phyloP scores from a whole-genome alignment of 129 eudicot genomes.

The Silybum marianum region DNA sequence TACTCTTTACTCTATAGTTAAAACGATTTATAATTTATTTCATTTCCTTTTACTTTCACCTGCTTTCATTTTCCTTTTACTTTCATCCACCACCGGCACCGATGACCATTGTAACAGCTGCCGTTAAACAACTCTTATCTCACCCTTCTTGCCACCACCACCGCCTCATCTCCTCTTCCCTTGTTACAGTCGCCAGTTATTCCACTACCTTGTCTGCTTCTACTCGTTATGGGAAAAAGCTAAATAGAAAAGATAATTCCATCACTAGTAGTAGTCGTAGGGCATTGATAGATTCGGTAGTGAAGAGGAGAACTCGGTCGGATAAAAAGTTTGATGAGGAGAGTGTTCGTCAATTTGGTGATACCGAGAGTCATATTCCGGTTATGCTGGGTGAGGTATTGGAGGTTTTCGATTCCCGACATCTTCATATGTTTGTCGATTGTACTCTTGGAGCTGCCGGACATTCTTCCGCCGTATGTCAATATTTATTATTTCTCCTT shows the following conservation, averaged over 20 bases:
- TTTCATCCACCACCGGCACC: too few species aligned
- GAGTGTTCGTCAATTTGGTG: constrained; percentile 51
- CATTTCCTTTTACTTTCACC: too few species aligned
- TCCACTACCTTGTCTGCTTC: constrained; percentile 44
- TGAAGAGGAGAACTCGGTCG: constrained; percentile 85
- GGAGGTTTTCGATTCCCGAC: constrained; percentile 62
- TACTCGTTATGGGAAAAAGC: constrained; percentile 27
- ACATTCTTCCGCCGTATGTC: constrained; percentile 82
- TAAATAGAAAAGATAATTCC: constrained; percentile 25
- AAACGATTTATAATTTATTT: too few species aligned
- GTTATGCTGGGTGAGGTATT: constrained; percentile 91
- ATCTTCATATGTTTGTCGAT: constrained; percentile 69
- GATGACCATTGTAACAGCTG: constrained; percentile 25
- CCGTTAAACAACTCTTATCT: constrained; percentile 32
- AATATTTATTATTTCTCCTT: not conserved
- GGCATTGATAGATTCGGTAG: constrained; percentile 38
- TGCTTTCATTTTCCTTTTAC: too few species aligned
- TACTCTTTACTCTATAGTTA: too few species aligned
- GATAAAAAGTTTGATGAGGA: constrained; percentile 83
- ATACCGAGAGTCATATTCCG: constrained; percentile 67
- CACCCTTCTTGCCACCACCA: constrained; percentile 23
- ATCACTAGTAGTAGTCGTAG: constrained; percentile 20
- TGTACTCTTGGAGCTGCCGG: constrained; percentile 99
- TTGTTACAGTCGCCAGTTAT: constrained; percentile 21
- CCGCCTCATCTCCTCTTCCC: constrained; percentile 25